Percentiles rank a stretch among this genome's conserved stretches.
phyloP scores from a whole-genome alignment of 2,329 filamentous ascomycete genomes.

The Leptodontidium sp. region DNA sequence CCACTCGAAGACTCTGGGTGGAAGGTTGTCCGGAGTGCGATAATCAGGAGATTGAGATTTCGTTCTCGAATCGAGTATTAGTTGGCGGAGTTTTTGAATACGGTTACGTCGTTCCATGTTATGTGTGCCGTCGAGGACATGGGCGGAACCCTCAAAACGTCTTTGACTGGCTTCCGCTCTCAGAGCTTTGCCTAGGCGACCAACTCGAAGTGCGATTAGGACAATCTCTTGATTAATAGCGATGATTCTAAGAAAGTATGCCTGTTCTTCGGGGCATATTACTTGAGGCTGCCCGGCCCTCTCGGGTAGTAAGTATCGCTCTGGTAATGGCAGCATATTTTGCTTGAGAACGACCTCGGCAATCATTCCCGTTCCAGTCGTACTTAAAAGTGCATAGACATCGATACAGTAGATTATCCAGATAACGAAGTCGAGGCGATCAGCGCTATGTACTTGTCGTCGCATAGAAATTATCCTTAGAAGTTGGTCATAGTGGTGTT shows the following conservation, averaged over 20 bases:
- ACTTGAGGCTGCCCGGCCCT: constrained; percentile 38
- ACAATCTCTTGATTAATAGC: constrained; percentile 39
- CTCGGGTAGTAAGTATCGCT: constrained; percentile 30
- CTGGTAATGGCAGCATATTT: constrained; percentile 55
- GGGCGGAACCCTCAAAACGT: neutral
- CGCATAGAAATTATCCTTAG: constrained; percentile 58
- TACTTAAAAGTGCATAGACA: constrained; percentile 61
- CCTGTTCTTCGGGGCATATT: constrained; percentile 49
- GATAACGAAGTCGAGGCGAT: constrained; percentile 59
- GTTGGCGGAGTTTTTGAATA: constrained; percentile 48
- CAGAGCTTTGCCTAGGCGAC: constrained; percentile 34
- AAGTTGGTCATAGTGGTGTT: constrained; percentile 61
- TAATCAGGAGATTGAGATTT: constrained; percentile 24
- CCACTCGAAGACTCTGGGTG: too few relatives aligned
- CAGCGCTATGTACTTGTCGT: constrained; percentile 51
- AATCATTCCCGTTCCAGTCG: constrained; percentile 59
- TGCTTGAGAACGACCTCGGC: too few relatives aligned
- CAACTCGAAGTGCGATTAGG: constrained; percentile 36
- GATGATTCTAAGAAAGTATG: constrained; percentile 40
- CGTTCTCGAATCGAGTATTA: constrained; percentile 44
- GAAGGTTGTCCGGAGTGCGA: constrained; percentile 16
- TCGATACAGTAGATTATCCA: constrained; percentile 64
- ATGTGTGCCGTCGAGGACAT: constrained; percentile 1
- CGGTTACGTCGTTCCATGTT: constrained; percentile 41
- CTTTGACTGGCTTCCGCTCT: constrained; percentile 28